Evolutionary conservation across 371 early-diverging fungal genomes (phyloP), one percentile per base, ranked within the genome.

Genomic region (Mucor indicus): DNA sequence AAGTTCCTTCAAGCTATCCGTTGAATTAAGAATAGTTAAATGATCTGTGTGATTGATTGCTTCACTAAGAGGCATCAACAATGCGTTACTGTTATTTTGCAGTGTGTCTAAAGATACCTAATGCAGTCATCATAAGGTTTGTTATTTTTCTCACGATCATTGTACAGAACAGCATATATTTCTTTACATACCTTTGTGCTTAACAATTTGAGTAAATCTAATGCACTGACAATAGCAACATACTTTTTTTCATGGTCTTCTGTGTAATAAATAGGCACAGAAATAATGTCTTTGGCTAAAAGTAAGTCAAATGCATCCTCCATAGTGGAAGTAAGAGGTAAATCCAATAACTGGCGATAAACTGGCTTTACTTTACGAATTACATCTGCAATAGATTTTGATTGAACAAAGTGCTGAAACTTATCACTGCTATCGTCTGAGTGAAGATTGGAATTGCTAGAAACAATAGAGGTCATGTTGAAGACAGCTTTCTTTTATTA

Each of bases 231-330:
- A 50, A 83, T 79, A 24, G 77, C 67, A 13, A 83, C 46, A 56
- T 83, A 83, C 19, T 51, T 29, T 45, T 77, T 77, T 40, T 63
- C 62, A 11, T 33, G 16, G 4, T 24, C 33, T 13, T 65, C 57
- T 8, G 49, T 29, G 15, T 66, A 53, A 54, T 83, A 83, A 15
- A 83, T 79, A 3, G 83, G 83, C 4, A 79, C 74, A n/a, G 83
- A 80, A 1, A 76, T 57, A n/a, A 83, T 79, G 45, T 83, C 78
- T 37, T 79, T 54, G 8, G 69, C 64, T 12, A 75, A 56, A 10
- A 83, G 60, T 12, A 79, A 53, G 48, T 80, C 74, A 54, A 83
- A 72, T n/a, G 79, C 79, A 35, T 77, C 64, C 54, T 83, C 83
- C 40, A 83, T 65, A 3, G 80, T 80, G 5, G 76, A 68, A 16